A percentile compares a stretch with the other conserved stretches of the same genome.
phyloP scores from a whole-genome alignment of 2,329 filamentous ascomycete genomes.

The Penicillium sp. region DNA sequence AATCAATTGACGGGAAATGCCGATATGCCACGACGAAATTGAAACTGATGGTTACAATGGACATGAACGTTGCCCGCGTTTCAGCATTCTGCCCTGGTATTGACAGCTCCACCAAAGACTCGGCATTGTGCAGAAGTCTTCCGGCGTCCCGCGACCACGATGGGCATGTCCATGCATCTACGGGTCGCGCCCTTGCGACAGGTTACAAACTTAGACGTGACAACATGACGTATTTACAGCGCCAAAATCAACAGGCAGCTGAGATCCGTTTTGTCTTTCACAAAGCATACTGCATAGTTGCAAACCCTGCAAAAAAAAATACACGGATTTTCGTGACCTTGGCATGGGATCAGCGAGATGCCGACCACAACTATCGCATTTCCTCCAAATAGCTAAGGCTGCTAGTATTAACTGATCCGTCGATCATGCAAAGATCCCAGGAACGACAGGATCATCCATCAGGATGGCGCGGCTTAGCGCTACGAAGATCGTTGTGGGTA shows the following conservation, averaged over 20 bases:
- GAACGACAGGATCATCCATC: background rate
- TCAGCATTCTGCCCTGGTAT: slow-evolving; percentile 6
- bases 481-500: slow-evolving; percentile 8
- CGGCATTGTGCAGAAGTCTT: background rate
- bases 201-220: slow-evolving; percentile 2
- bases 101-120: slow-evolving; percentile 13
- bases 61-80: slow-evolving; percentile 8
- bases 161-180: slow-evolving; percentile 10
- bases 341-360: background rate
- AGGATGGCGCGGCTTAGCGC: slow-evolving; percentile 14
- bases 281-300: background rate
- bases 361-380: background rate
- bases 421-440: background rate
- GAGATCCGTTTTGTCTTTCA: background rate
- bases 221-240: slow-evolving; percentile 12
- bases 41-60: slow-evolving; percentile 11
- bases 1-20: slow-evolving; percentile 13
- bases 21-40: slow-evolving; percentile 1
- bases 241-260: background rate
- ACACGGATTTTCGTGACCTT: background rate
- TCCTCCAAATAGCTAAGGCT: background rate
- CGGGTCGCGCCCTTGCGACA: slow-evolving; percentile 12
- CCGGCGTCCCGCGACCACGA: background rate
- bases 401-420: background rate
- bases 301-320: background rate